These are phyloP conservation scores for Sporopachydermia quercuum DNA, from an alignment of 805 yeast species.

Conservation along the genomic window DNA sequence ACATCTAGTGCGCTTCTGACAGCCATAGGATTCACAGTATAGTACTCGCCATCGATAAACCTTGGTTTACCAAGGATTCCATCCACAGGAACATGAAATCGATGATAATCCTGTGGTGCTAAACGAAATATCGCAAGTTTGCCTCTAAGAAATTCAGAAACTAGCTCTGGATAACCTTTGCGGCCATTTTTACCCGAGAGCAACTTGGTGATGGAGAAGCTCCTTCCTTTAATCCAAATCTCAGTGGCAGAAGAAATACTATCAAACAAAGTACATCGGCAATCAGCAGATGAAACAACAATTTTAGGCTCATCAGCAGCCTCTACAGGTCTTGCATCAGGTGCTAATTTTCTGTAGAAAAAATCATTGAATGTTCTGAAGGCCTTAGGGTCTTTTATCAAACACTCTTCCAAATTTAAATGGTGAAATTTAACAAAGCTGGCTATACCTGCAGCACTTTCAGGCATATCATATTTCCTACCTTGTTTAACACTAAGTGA, in stretches of 20 bases:
- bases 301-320: constrained; percentile 32
- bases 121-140: constrained; percentile 72
- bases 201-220: constrained; percentile 52
- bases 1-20: constrained; percentile 78
- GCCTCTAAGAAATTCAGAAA: constrained; percentile 23
- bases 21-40: constrained; percentile 97
- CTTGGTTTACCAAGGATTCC: constrained; percentile 56
- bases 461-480: constrained; percentile 56
- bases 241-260: constrained; percentile 45
- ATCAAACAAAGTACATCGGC: constrained; percentile 61
- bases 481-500: constrained; percentile 74
- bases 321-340: constrained; percentile 59
- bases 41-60: constrained; percentile 76
- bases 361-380: constrained; percentile 77
- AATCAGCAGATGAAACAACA: constrained; percentile 74
- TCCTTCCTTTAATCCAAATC: constrained; percentile 82
- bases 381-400: constrained; percentile 27
- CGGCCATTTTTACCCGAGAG: constrained; percentile 30
- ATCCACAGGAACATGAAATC: constrained; percentile 80
- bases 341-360: constrained; percentile 64
- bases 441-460: constrained; percentile 50
- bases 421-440: constrained; percentile 74
- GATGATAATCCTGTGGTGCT: constrained; percentile 95
- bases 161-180: constrained; percentile 22
- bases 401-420: constrained; percentile 61